Evolutionary conservation across 2,329 filamentous ascomycete genomes (phyloP).

Genomic region (Stagonosporopsis rhizophila): DNA sequence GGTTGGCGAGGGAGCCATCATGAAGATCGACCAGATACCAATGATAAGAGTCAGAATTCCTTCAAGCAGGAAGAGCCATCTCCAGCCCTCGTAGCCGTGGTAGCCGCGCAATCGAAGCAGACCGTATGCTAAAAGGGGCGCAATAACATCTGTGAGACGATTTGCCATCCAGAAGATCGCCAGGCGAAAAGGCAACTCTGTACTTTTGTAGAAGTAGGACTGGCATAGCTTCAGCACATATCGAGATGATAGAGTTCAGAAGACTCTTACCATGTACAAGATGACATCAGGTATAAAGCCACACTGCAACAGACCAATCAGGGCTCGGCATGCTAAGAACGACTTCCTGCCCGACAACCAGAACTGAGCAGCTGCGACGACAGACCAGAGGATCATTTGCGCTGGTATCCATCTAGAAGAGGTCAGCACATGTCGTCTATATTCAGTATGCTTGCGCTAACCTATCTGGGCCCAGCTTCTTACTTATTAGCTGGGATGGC

Average conservation of each 20-base stretch:
- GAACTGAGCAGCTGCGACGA: background rate
- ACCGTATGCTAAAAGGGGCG: background rate
- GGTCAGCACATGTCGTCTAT: background rate
- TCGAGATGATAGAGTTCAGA: background rate
- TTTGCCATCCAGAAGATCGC: background rate
- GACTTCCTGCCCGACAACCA: background rate
- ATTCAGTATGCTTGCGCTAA: background rate
- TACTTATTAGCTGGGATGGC: background rate
- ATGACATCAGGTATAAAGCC: background rate
- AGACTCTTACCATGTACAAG: background rate
- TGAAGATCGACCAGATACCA: background rate
- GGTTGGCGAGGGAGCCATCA: background rate
- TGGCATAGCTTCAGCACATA: background rate
- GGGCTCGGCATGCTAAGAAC: background rate
- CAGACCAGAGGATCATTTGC: background rate
- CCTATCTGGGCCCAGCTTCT: background rate
- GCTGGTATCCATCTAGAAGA: background rate
- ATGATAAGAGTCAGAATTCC: slow-evolving; percentile 16
- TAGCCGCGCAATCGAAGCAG: background rate
- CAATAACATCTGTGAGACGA: background rate
- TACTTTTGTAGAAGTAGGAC: background rate
- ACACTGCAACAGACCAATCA: background rate
- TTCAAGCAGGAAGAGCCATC: slow-evolving; percentile 57
- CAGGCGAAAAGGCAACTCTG: background rate
- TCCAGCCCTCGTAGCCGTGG: slow-evolving; percentile 46